Evolutionary conservation across 345 rosid species (phyloP).

Genomic region (Acer saccharum): DNA sequence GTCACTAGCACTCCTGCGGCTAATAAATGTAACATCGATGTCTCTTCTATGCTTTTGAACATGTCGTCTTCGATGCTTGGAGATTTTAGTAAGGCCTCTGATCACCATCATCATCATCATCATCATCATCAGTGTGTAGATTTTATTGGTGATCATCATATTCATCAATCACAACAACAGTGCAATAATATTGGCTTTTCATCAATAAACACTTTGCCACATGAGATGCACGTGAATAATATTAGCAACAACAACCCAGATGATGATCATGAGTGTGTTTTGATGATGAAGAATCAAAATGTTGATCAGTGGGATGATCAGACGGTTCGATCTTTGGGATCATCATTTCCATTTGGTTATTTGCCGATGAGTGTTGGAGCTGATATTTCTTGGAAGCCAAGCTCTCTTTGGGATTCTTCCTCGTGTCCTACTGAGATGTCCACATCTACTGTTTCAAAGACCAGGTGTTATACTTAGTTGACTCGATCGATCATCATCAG

Average conservation of each 20-base stretch:
- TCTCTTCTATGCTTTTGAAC: slow-evolving; percentile 51
- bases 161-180: slow-evolving; percentile 26
- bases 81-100: slow-evolving; percentile 28
- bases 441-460: slow-evolving; percentile 28
- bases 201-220: slow-evolving; percentile 16
- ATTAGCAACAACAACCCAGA: slow-evolving; percentile 4
- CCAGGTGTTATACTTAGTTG: slow-evolving; percentile 36
- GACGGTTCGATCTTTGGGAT: slow-evolving; percentile 20
- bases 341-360: slow-evolving; percentile 27
- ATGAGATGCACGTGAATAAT: slow-evolving; percentile 26
- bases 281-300: slow-evolving; percentile 15
- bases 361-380: slow-evolving; percentile 30
- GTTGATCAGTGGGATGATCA: slow-evolving; percentile 32
- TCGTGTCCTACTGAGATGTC: slow-evolving; percentile 32
- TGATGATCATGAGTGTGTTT: slow-evolving; percentile 1
- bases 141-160: slow-evolving; percentile 2
- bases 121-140: slow-evolving; percentile 5
- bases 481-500: not conserved
- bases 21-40: slow-evolving; percentile 30
- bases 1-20: slow-evolving; percentile 17
- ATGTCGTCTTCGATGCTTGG: slow-evolving; percentile 58
- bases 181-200: slow-evolving; percentile 18
- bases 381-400: slow-evolving; percentile 42
- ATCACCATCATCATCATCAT: too few species aligned
- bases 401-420: slow-evolving; percentile 38